A percentile compares a stretch with the other conserved stretches of the same genome.
Conservation (phyloP, 345 rosid species). For the Linum trigynum region DNA sequence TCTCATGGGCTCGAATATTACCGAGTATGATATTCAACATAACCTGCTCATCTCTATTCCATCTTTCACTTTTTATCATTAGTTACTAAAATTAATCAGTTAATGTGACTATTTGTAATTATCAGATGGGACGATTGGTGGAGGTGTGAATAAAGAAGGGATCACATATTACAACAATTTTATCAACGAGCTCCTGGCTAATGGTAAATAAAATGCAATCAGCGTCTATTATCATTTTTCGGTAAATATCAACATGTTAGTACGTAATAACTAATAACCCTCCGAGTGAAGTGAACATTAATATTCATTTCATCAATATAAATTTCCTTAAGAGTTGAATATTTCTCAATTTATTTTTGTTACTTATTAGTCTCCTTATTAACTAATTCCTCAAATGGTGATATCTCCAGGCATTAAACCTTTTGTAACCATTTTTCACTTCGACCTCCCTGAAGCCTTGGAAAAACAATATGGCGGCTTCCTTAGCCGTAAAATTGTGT, state of each 20-base stretch:
- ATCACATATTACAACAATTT: constrained; percentile 8
- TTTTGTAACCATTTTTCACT: background rate
- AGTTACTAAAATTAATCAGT: too few species aligned
- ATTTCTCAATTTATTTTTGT: background rate
- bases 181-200: background rate
- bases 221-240: too few species aligned
- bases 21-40: background rate
- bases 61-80: too few species aligned
- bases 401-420: too few species aligned
- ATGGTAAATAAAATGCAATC: background rate
- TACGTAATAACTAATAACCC: too few species aligned
- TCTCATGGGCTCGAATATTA: constrained; percentile 9
- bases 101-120: background rate
- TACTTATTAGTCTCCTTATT: background rate
- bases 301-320: too few species aligned
- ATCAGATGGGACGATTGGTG: constrained; percentile 1
- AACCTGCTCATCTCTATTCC: too few species aligned
- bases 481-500: constrained; percentile 8
- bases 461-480: constrained; percentile 4
- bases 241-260: too few species aligned
- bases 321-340: background rate
- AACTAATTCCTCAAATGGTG: too few species aligned
- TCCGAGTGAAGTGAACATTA: too few species aligned
- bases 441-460: too few species aligned
- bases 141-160: constrained; percentile 9